These are phyloP conservation scores for Aristolochia fimbriata DNA, from an alignment of 164 flowering plant species.

Conservation along the genomic window DNA sequence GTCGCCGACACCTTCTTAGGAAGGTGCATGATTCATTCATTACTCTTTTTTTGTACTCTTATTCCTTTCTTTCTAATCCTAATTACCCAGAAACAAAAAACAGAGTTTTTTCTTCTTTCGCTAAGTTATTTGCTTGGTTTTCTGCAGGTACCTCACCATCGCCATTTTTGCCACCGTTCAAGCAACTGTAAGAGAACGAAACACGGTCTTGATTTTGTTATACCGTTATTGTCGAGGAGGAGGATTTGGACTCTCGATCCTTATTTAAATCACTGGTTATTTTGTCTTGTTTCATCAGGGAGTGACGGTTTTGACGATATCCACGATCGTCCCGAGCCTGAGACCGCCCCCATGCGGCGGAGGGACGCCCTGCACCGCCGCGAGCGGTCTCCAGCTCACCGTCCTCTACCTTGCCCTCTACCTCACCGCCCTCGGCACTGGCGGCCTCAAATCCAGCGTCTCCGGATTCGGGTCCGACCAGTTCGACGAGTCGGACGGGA, in stretches of 20 bases:
- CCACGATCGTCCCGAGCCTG: slow-evolving; percentile 63
- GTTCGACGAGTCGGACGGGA: slow-evolving; percentile 55
- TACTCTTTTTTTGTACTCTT: too few species aligned
- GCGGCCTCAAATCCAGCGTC: slow-evolving; percentile 88
- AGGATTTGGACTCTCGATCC: too few species aligned
- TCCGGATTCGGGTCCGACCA: slow-evolving; percentile 97
- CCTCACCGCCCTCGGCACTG: slow-evolving; percentile 88
- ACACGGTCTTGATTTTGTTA: background rate
- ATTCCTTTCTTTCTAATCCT: background rate
- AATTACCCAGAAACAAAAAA: too few species aligned
- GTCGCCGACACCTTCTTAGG: slow-evolving; percentile 90
- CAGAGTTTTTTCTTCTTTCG: background rate
- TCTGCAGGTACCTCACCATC: slow-evolving; percentile 65
- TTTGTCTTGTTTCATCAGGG: slow-evolving; percentile 42
- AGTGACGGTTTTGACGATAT: slow-evolving; percentile 68
- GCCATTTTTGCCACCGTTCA: slow-evolving; percentile 76
- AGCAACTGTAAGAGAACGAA: slow-evolving; percentile 43
- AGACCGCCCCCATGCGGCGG: slow-evolving; percentile 61
- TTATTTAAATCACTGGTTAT: background rate
- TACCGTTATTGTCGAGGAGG: background rate
- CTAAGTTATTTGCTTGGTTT: too few species aligned
- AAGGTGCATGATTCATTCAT: slow-evolving; percentile 25
- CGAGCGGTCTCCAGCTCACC: slow-evolving; percentile 40
- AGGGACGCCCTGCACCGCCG: slow-evolving; percentile 39
- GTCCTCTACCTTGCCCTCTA: slow-evolving; percentile 71